Base-by-base conservation (phyloP, 176 grass and related monocot species). In the Triticum monococcum region DNA sequence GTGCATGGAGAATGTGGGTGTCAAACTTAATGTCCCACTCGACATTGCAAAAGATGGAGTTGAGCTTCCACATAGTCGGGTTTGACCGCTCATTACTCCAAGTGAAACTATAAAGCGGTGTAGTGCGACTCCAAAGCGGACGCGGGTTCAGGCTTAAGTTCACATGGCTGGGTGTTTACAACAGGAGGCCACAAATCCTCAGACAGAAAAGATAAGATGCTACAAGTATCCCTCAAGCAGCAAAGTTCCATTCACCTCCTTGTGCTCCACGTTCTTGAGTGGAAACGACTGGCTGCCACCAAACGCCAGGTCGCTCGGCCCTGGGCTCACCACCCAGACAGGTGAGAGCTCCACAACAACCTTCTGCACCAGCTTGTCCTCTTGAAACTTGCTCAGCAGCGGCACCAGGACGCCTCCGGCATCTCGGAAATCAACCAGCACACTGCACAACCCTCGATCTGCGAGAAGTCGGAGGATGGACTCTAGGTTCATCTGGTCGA, bases 181-280 rank as follows among this genome's bases (percentile, higher is more conserved):
- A 24, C 1, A n/a, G 43, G 2, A 79, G 13, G 32, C 1, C 14
- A 48, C 1, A 62, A 48, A 81, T 56, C 41, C 33, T 73, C 66
- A 7, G 4, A 22, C 18, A 11, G 14, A 67, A 32, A 60, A 54
- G 23, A 79, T 12, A 61, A 45, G 12, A 28, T 28, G 13, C 75
- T 88, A 91, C 48, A 98, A 48, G 60, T 96, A 96, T 22, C 92
- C 97, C 70, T 99, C 92, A 0, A 99, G 40, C 72, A 99, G 64
- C 59, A 96, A 32, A 66, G 35, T 87, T 10, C 82, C 90, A 75
- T 86, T 87, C 37, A 84, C 79, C 24, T 77, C 43, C 67, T n/a
- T 91, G 59, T 50, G 82, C 64, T 94, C 68, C 72, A 94, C 41
- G 26, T 94, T 86, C 65, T 91, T 92, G 61, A 96, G 52, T 52